Percentiles rank a stretch among this genome's conserved stretches.
phyloP scores from a whole-genome alignment of 192 early-diverging fungal species.

The Backusella psychrophila region DNA sequence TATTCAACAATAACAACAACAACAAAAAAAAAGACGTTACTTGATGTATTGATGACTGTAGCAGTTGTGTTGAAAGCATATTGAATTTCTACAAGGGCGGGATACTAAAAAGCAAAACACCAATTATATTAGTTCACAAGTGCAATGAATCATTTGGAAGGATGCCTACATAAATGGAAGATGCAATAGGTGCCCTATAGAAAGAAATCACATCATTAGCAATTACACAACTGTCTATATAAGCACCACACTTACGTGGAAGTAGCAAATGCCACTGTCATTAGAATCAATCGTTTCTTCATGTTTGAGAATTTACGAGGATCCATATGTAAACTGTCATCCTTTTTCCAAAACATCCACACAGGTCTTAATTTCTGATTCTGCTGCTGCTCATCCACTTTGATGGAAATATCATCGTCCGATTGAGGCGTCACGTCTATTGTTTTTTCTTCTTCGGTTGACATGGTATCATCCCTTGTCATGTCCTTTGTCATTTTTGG shows the following conservation, averaged over 20 bases:
- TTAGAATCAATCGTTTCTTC: conserved; percentile 13
- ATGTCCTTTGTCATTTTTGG: background rate
- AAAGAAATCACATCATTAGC: background rate
- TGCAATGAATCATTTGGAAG: background rate
- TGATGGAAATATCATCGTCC: background rate
- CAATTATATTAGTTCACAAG: background rate
- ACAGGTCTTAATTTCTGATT: background rate
- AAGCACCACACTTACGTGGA: background rate
- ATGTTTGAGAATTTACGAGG: background rate
- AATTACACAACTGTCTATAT: background rate
- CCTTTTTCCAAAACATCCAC: conserved; percentile 5
- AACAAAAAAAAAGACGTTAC: background rate
- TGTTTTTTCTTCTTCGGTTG: background rate
- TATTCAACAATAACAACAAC: background rate
- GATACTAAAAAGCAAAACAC: conserved; percentile 8
- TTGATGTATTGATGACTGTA: conserved; percentile 18
- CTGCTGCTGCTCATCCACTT: background rate
- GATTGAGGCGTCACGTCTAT: background rate
- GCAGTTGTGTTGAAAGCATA: conserved; percentile 12
- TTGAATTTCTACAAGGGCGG: conserved; percentile 18
- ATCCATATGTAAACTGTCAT: background rate
- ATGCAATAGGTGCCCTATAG: background rate
- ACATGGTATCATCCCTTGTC: background rate
- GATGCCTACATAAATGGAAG: background rate
- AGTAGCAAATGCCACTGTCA: conserved; percentile 19